Evolutionary conservation across 257 asterid genomes (phyloP).

Genomic region (Nicotiana paniculata): DNA sequence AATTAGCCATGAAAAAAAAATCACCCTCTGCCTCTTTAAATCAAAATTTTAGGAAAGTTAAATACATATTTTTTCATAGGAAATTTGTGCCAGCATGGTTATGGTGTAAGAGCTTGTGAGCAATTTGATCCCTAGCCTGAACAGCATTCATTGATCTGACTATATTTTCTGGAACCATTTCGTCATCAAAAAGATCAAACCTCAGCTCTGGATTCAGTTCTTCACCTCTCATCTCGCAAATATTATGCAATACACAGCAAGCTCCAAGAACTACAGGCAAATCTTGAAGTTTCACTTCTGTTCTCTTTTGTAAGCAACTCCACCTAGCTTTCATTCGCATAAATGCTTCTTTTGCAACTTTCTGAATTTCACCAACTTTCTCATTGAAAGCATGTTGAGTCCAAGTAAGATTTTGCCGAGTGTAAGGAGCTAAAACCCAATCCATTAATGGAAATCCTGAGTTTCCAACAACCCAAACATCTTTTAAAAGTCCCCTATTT

Average conservation of each 20-base stretch:
- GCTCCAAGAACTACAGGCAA: slow-evolving; percentile 81
- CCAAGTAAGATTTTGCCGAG: slow-evolving; percentile 59
- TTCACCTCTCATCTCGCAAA: slow-evolving; percentile 68
- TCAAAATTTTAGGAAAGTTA: background rate
- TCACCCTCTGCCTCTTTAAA: background rate
- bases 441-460: slow-evolving; percentile 54
- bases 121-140: slow-evolving; percentile 64
- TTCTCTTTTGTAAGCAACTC: slow-evolving; percentile 75
- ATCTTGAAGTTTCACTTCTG: slow-evolving; percentile 82
- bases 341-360: slow-evolving; percentile 52
- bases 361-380: slow-evolving; percentile 40
- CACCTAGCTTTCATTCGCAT: slow-evolving; percentile 75
- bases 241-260: slow-evolving; percentile 78
- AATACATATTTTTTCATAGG: slow-evolving; percentile 14
- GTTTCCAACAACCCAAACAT: slow-evolving; percentile 51
- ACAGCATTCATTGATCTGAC: slow-evolving; percentile 39
- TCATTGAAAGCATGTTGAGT: slow-evolving; percentile 67
- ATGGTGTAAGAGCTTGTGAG: slow-evolving; percentile 68
- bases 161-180: slow-evolving; percentile 34
- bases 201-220: slow-evolving; percentile 42
- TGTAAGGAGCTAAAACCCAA: slow-evolving; percentile 66
- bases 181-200: slow-evolving; percentile 62
- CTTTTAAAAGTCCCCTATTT: slow-evolving; percentile 32
- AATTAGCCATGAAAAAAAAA: slow-evolving; percentile 22
- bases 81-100: slow-evolving; percentile 46